Evolutionary conservation across 2,329 filamentous ascomycete genomes (phyloP).

Genomic region (Ophiostoma sp.): DNA sequence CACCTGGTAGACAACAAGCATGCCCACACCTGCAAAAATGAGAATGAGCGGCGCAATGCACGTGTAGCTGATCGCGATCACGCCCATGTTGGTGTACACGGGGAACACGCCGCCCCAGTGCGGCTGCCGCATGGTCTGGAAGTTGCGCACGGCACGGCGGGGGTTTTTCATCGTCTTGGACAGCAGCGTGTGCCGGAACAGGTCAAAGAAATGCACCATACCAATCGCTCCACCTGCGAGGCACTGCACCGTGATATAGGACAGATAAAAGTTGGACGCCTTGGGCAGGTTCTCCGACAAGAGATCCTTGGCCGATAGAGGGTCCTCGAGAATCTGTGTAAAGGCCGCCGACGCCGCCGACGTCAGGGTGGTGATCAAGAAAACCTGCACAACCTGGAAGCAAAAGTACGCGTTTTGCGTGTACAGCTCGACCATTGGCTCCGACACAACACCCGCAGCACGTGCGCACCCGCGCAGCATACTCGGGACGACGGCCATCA

Average conservation of each 20-base stretch:
- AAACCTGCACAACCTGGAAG: conserved; percentile 78
- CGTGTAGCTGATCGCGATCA: conserved; percentile 73
- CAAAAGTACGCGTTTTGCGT: conserved; percentile 76
- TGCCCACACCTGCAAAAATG: conserved; percentile 70
- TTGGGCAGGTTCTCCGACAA: conserved; percentile 61
- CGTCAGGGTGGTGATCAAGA: conserved; percentile 72
- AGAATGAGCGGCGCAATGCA: conserved; percentile 79
- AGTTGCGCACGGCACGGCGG: conserved; percentile 69
- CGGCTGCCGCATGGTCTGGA: conserved; percentile 61
- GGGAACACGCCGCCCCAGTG: conserved; percentile 76
- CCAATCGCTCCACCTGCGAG: conserved; percentile 68
- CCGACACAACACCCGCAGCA: conserved; percentile 64
- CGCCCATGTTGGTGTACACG: conserved; percentile 66
- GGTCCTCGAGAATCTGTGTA: conserved; percentile 53
- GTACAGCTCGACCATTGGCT: conserved; percentile 66
- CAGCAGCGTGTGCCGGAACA: conserved; percentile 45
- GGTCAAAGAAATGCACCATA: conserved; percentile 65
- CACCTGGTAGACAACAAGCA: conserved; percentile 74
- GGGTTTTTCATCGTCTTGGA: conserved; percentile 75
- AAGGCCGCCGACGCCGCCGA: conserved; percentile 64
- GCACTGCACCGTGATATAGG: conserved; percentile 82
- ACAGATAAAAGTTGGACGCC: conserved; percentile 73
- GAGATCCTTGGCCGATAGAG: conserved; percentile 49
- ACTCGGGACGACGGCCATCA: conserved; percentile 77
- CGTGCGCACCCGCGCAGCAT: conserved; percentile 70